phyloP scores from a whole-genome alignment of 805 yeast genomes.

The Yamadazyma takamatsuzukensis region DNA sequence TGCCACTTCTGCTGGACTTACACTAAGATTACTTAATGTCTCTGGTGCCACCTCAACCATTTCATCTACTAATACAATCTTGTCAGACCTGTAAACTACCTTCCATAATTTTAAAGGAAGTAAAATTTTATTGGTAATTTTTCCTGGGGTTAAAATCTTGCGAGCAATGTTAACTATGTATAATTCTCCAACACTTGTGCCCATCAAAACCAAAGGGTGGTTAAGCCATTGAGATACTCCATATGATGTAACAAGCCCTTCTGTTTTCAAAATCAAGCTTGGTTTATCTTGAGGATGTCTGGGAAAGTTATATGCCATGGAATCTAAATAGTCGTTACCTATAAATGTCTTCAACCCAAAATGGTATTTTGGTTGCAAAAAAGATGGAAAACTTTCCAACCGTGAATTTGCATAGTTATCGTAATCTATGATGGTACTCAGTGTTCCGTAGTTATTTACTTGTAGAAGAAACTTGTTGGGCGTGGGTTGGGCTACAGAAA shows the following conservation, averaged over 20 bases:
- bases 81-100: slow-evolving; percentile 8
- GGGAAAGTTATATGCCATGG: slow-evolving; percentile 24
- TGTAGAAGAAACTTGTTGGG: slow-evolving; percentile 18
- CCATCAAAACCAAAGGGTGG: slow-evolving; percentile 35
- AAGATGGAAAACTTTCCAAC: slow-evolving; percentile 20
- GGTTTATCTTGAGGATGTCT: slow-evolving; percentile 34
- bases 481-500: slow-evolving; percentile 24
- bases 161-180: slow-evolving; percentile 35
- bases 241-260: slow-evolving; percentile 26
- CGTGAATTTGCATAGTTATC: slow-evolving; percentile 25
- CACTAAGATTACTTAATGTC: slow-evolving; percentile 15
- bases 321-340: slow-evolving; percentile 25
- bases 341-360: slow-evolving; percentile 22
- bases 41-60: slow-evolving; percentile 24
- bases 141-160: slow-evolving; percentile 31
- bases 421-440: slow-evolving; percentile 20
- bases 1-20: slow-evolving; percentile 49
- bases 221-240: slow-evolving; percentile 29
- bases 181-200: slow-evolving; percentile 34
- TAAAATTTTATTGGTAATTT: slow-evolving; percentile 34
- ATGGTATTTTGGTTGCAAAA: slow-evolving; percentile 28
- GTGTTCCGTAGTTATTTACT: slow-evolving; percentile 28
- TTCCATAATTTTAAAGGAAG: slow-evolving; percentile 40
- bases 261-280: slow-evolving; percentile 26
- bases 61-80: slow-evolving; percentile 1